phyloP scores from a whole-genome alignment of 352 stramenopile species.

The Phytophthora agathidicida region DNA sequence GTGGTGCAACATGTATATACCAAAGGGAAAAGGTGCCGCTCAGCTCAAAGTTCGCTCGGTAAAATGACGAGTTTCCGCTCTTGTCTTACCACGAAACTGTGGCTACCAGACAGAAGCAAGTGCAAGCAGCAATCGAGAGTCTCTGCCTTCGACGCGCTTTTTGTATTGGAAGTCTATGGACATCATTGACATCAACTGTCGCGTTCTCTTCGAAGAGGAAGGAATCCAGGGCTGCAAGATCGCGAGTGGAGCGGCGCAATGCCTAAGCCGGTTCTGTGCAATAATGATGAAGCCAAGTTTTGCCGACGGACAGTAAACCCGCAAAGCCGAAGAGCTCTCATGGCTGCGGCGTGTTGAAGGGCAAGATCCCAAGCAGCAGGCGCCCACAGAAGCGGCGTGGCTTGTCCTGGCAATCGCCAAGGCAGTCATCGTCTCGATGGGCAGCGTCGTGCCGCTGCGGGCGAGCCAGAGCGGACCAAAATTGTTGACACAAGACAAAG shows the following conservation, averaged over 20 bases:
- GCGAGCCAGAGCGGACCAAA: constrained; percentile 27
- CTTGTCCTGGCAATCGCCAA: constrained; percentile 14
- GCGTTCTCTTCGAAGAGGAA: constrained; percentile 1
- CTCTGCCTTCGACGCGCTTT: constrained; percentile 4
- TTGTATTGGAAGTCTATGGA: too few relatives aligned
- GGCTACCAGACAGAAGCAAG: constrained; percentile 2
- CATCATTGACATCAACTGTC: too few relatives aligned
- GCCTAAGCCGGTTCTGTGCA: background rate
- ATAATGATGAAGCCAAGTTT: too few relatives aligned
- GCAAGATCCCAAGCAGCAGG: too few relatives aligned
- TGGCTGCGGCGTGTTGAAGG: too few relatives aligned
- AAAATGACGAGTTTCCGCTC: constrained; percentile 6
- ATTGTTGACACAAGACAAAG: constrained; percentile 23
- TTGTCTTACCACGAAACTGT: background rate
- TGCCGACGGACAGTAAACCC: background rate
- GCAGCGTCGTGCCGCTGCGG: background rate
- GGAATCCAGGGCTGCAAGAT: constrained; percentile 4
- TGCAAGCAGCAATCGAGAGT: background rate
- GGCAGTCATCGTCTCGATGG: constrained; percentile 27
- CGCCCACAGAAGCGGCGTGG: constrained; percentile 8
- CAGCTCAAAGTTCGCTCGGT: too few relatives aligned
- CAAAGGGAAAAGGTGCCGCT: constrained; percentile 1
- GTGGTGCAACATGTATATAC: constrained; percentile 3
- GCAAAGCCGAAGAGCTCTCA: constrained; percentile 3
- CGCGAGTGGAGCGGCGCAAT: background rate